Evolutionary conservation across 768 basidiomycete species (phyloP).

Genomic region (Hypholoma sublateritium): DNA sequence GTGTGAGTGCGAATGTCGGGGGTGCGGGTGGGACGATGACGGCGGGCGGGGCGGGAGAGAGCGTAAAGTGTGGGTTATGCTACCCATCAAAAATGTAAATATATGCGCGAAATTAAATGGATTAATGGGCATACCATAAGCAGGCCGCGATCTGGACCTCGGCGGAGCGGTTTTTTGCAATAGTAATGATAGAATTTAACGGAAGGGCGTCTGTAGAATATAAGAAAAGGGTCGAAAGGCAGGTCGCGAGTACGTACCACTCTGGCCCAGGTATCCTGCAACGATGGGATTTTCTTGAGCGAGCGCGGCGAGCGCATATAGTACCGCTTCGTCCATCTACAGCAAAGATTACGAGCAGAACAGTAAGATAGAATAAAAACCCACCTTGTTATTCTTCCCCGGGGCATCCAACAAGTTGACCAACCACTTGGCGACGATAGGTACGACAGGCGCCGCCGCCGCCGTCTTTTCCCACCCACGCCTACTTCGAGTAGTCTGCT

Average conservation of each 20-base stretch:
- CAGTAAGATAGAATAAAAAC: background rate
- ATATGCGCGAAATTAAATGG: background rate
- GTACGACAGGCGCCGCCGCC: slow-evolving; percentile 35
- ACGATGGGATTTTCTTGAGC: slow-evolving; percentile 60
- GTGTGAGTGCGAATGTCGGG: background rate
- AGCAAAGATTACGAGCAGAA: background rate
- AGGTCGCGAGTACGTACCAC: slow-evolving; percentile 28
- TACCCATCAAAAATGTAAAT: slow-evolving; percentile 20
- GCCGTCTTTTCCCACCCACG: slow-evolving; percentile 76
- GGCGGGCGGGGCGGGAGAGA: slow-evolving; percentile 29
- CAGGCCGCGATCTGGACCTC: slow-evolving; percentile 73
- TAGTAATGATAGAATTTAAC: slow-evolving; percentile 43
- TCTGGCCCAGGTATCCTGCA: slow-evolving; percentile 42
- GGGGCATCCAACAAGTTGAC: slow-evolving; percentile 43
- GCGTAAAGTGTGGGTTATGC: slow-evolving; percentile 63
- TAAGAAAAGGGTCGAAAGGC: background rate
- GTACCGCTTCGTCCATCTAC: slow-evolving; percentile 65
- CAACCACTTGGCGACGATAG: slow-evolving; percentile 59
- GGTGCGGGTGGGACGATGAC: slow-evolving; percentile 2
- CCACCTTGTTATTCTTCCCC: slow-evolving; percentile 51
- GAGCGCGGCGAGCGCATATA: slow-evolving; percentile 65
- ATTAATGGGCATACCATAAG: slow-evolving; percentile 50
- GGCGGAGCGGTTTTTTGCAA: slow-evolving; percentile 56
- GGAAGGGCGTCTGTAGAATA: slow-evolving; percentile 30
- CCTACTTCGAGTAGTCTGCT: slow-evolving; percentile 56